Evolutionary conservation across 2,329 filamentous ascomycete genomes (phyloP).

Genomic region (Pleoardoris graminearum): DNA sequence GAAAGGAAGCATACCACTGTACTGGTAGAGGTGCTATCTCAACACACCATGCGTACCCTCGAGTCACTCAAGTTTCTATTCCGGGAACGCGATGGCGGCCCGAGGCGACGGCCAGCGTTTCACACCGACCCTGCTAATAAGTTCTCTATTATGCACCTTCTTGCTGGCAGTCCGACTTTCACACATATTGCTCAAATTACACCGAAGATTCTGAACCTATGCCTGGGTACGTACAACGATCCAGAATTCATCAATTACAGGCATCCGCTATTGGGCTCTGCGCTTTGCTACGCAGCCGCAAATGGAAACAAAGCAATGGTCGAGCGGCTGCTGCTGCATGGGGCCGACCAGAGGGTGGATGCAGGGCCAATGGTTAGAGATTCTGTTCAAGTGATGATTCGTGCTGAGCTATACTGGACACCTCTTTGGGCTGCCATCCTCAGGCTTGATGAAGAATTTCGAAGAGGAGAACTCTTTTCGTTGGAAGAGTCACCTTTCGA

Average conservation of each 20-base stretch:
- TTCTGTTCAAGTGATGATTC: slow-evolving; percentile 7
- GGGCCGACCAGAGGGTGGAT: slow-evolving; percentile 1
- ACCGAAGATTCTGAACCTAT: slow-evolving; percentile 9
- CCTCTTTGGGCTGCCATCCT: slow-evolving; percentile 11
- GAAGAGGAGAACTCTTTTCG: background rate
- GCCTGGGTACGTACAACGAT: slow-evolving; percentile 9
- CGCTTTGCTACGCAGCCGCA: slow-evolving; percentile 8
- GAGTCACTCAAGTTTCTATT: slow-evolving; percentile 13
- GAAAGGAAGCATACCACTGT: slow-evolving; percentile 4
- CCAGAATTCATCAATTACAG: slow-evolving; percentile 7
- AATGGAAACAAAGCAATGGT: slow-evolving; percentile 12
- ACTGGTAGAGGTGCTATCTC: slow-evolving; percentile 7
- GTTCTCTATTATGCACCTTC: slow-evolving; percentile 6
- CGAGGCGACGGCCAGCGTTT: slow-evolving; percentile 4
- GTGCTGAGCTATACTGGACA: slow-evolving; percentile 8
- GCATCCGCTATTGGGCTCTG: slow-evolving; percentile 8
- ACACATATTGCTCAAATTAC: slow-evolving; percentile 12
- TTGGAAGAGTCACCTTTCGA: background rate
- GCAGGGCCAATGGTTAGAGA: slow-evolving; percentile 4
- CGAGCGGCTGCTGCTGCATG: slow-evolving; percentile 4
- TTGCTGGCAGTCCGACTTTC: slow-evolving; percentile 7
- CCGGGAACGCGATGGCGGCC: background rate
- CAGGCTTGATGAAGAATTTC: slow-evolving; percentile 6
- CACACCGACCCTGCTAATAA: slow-evolving; percentile 4
- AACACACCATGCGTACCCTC: slow-evolving; percentile 12